Evolutionary conservation across 1,284 basidiomycete species (phyloP).

Genomic region (Exobasidium rhododendri): DNA sequence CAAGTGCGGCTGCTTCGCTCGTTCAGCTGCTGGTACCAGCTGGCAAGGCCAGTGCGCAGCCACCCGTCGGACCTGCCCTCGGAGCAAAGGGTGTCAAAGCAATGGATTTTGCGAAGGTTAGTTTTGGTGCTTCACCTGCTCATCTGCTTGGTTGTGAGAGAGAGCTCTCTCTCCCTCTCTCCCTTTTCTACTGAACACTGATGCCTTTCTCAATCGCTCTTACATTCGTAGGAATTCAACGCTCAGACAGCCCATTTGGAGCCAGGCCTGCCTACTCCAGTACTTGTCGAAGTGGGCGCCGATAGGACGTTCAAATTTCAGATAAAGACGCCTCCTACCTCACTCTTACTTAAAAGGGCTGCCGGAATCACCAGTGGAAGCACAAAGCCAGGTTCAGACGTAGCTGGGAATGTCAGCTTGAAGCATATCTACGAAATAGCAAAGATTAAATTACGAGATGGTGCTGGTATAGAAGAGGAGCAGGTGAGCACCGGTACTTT

Average conservation of each 20-base stretch:
- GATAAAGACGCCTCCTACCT: constrained; percentile 71
- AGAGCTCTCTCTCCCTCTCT: constrained; percentile 15
- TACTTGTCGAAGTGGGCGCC: constrained; percentile 84
- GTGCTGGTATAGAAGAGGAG: constrained; percentile 40
- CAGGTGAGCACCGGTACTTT: constrained; percentile 43
- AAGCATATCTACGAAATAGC: constrained; percentile 99
- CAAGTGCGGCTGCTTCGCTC: constrained; percentile 33
- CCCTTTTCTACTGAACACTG: too few relatives aligned
- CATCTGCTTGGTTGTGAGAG: too few relatives aligned
- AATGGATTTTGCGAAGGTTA: constrained; percentile 98
- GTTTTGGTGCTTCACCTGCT: neutral
- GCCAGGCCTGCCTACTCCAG: constrained; percentile 82
- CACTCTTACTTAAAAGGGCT: constrained; percentile 81
- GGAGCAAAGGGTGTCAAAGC: constrained; percentile 98
- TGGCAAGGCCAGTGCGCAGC: constrained; percentile 91
- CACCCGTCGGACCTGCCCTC: constrained; percentile 92
- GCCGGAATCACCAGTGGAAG: constrained; percentile 83
- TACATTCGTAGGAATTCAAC: constrained; percentile 49
- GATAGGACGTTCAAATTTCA: constrained; percentile 90
- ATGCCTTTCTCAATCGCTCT: constrained; percentile 5
- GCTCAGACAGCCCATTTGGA: constrained; percentile 80
- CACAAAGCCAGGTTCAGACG: constrained; percentile 65
- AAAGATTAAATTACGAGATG: constrained; percentile 86
- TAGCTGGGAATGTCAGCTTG: constrained; percentile 72
- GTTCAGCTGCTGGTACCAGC: constrained; percentile 77